These are phyloP conservation scores for Psidium guajava DNA, from an alignment of 345 rosid genomes.

Conservation along the genomic window DNA sequence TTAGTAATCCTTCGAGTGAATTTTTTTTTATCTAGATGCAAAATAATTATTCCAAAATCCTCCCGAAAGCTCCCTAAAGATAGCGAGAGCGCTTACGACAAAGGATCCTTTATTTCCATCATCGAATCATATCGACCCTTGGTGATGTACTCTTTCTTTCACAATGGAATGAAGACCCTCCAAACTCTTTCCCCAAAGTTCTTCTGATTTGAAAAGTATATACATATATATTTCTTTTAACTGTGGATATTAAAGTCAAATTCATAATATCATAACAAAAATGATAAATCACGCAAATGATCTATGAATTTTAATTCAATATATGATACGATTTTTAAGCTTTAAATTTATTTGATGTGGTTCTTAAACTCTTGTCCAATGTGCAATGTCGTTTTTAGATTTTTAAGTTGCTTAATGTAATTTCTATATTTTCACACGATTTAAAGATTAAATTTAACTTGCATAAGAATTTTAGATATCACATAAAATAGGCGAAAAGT, in stretches of 20 bases:
- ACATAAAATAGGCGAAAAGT: too few species aligned
- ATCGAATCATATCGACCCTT: too few species aligned
- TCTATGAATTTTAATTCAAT: too few species aligned
- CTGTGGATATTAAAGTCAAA: not conserved
- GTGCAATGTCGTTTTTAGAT: too few species aligned
- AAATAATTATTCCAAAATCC: not conserved
- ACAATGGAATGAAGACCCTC: not conserved
- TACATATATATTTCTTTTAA: not conserved
- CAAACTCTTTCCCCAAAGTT: not conserved
- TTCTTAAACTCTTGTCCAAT: too few species aligned
- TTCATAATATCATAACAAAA: not conserved
- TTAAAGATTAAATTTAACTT: too few species aligned
- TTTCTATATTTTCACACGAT: too few species aligned
- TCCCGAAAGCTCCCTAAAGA: not conserved
- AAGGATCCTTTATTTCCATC: not conserved
- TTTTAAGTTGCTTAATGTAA: too few species aligned
- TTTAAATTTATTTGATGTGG: too few species aligned
- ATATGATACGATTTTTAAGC: too few species aligned
- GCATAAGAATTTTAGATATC: too few species aligned
- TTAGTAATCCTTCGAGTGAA: not conserved
- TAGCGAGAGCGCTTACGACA: not conserved
- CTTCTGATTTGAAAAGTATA: not conserved
- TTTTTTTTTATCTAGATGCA: not conserved
- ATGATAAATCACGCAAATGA: too few species aligned
- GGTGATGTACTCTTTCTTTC: not conserved